Evolutionary conservation across 306 rosid genomes (phyloP), one percentile per base, ranked within the genome.

Genomic region (Medicago ruthenica): DNA sequence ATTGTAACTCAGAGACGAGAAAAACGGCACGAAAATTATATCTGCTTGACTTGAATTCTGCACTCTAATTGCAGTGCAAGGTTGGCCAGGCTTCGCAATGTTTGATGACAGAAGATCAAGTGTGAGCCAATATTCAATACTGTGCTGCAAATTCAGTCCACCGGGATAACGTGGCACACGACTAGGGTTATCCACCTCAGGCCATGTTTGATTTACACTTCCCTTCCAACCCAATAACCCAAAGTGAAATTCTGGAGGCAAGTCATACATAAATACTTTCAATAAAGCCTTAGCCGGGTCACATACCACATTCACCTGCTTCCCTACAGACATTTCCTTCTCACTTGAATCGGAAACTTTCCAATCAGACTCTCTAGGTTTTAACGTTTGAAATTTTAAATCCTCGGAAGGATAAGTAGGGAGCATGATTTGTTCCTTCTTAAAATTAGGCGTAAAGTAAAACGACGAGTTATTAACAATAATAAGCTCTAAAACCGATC

Each of bases 211-310:
- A 81, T 89, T 85, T 45, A 34, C 80, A 75, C 79, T 85, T 67
- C 95, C 93, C 87, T 92, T 87, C 98, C 97, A 95, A 70, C 90
- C 90, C 89, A 92, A 82, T 51, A 95, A 83, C 48, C 97, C 91
- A 68, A 92, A 95, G 87, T 95, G 98, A 86, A 87, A 92, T 48
- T 90, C 89, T 18, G 97, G 92, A 57, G 97, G 93, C 85, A 95
- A 84, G 71, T 92, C 93, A 87, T 95, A 95, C 97, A 95, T 90
- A 85, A 77, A 95, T 7, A 90, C 96, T 82, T 86, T 95, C 88
- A 95, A 68, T 13, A 60, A 71, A 36, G 90, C 91, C 70, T 8
- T 77, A 55, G 79, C 66, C 0, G 78, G 86, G 57, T 76, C 89
- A 71, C 88, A 89, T 9, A 24, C 83, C 75, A 80, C 27, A 40